Evolutionary conservation across 208 protist species (phyloP).

Genomic region (Strigomonas galati): DNA sequence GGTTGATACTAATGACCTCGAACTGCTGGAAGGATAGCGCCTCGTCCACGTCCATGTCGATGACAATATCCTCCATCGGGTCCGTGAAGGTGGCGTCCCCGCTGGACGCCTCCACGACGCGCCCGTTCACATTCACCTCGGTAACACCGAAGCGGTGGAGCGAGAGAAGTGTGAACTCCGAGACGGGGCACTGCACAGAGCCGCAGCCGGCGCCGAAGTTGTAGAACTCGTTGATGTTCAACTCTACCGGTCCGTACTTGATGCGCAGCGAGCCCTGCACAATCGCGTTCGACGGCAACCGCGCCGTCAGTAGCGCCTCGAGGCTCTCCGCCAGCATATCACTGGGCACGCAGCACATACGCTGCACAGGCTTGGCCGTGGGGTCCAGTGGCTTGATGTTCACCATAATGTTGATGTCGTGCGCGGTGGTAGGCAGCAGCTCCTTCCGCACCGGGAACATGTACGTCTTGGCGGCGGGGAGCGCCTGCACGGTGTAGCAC

Average conservation of each 20-base stretch:
- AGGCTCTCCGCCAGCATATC: constrained; percentile 80
- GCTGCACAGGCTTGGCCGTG: constrained; percentile 49
- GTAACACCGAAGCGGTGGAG: constrained; percentile 81
- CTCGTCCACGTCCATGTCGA: constrained; percentile 76
- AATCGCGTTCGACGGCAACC: constrained; percentile 61
- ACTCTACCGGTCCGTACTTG: constrained; percentile 73
- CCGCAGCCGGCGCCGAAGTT: constrained; percentile 84
- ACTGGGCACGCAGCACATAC: constrained; percentile 63
- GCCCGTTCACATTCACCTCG: constrained; percentile 74
- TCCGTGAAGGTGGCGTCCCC: constrained; percentile 18
- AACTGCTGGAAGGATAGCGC: constrained; percentile 81
- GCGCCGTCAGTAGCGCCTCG: constrained; percentile 54
- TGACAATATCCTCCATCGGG: constrained; percentile 60
- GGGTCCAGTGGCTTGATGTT: constrained; percentile 54
- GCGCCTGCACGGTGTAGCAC: constrained; percentile 73
- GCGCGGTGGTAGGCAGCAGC: constrained; percentile 49
- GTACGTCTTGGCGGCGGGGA: constrained; percentile 68
- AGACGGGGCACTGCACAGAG: constrained; percentile 65
- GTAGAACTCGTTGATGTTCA: constrained; percentile 87
- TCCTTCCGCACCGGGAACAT: constrained; percentile 68
- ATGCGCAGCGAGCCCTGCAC: constrained; percentile 80
- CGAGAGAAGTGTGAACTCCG: constrained; percentile 77
- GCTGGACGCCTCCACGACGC: constrained; percentile 54
- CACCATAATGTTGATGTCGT: constrained; percentile 76
- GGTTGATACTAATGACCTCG: constrained; percentile 79